Conservation (phyloP, 768 basidiomycete genomes). For the Floccularia luteovirens region DNA sequence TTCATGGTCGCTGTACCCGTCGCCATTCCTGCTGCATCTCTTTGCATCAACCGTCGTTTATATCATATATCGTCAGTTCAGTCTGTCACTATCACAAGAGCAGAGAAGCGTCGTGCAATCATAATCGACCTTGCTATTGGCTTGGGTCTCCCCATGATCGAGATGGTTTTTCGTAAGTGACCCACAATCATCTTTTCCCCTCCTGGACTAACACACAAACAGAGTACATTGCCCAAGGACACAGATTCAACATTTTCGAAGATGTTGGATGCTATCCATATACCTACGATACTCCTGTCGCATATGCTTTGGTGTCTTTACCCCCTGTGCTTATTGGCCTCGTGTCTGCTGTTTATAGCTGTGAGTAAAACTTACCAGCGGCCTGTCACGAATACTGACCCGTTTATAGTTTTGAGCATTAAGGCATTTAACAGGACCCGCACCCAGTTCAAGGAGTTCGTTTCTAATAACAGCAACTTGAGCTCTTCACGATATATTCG, state of each 20-base stretch:
- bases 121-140: slow-evolving; percentile 44
- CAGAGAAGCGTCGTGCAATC: slow-evolving; percentile 42
- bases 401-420: slow-evolving; percentile 22
- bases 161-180: slow-evolving; percentile 36
- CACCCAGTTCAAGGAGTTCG: slow-evolving; percentile 32
- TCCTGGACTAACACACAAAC: too few species aligned
- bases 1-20: slow-evolving; percentile 35
- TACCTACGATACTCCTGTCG: slow-evolving; percentile 38
- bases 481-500: slow-evolving; percentile 43
- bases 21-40: slow-evolving; percentile 44
- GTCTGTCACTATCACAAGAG: slow-evolving; percentile 35
- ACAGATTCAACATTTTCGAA: slow-evolving; percentile 54
- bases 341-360: slow-evolving; percentile 27
- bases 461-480: slow-evolving; percentile 32
- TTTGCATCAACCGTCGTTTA: slow-evolving; percentile 58
- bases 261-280: slow-evolving; percentile 49
- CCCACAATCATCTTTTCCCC: too few species aligned
- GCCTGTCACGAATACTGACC: not conserved
- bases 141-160: slow-evolving; percentile 43
- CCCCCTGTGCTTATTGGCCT: slow-evolving; percentile 34
- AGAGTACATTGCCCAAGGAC: slow-evolving; percentile 48
- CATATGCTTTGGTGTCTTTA: slow-evolving; percentile 33
- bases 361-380: slow-evolving; percentile 10
- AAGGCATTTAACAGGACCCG: slow-evolving; percentile 32
- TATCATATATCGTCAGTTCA: slow-evolving; percentile 50